Evolutionary conservation across 129 eudicot genomes (phyloP), one percentile per base, ranked within the genome.

Genomic region (Centella asiatica): DNA sequence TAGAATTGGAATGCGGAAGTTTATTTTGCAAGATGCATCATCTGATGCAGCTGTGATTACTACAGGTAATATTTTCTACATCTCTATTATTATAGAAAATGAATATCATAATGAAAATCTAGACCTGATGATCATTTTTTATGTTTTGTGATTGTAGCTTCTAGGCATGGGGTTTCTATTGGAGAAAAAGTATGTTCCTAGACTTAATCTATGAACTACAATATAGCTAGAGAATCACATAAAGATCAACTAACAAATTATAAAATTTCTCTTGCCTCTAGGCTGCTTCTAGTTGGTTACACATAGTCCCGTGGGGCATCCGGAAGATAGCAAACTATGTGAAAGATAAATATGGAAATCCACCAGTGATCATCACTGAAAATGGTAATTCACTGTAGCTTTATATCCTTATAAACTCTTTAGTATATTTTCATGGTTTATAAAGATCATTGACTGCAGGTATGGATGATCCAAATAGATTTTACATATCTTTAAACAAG

Each of bases 261-360:
- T 33, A 10, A 36, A 48, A 18, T 31, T 55, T 65, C 37, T 12
- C 12, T 31, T 47, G 18, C 31, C 37, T 80, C 19, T 70, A 93
- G 99, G 81, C 83, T 51, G 88, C 90, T 36, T 87, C 99, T n/a
- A 58, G 66, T 46, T 93, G 99, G 99, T 72, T 93, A 66, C 82
- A 61, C 71, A 80, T 87, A 4, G 99, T 93, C 33, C 99, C 99
- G 42, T 87, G 99, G 96, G 99, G 99, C n/a, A 69, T 93, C 54
- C 74, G 92, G 56, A 82, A 80, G 63, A 40, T 93, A 65, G 79
- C 78, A 1, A 68, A 66, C 27, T 82, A 87, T 75, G 73, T 93
- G 32, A 83, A 79, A 68, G 86, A 93, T 51, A 84, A 77, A 45
- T 93, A 93, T 64, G 86, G 80, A 19, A 87, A 93, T 51, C 99